Evolutionary conservation across 2,329 filamentous ascomycete species (phyloP).

Genomic region (Fusarium camptoceras): DNA sequence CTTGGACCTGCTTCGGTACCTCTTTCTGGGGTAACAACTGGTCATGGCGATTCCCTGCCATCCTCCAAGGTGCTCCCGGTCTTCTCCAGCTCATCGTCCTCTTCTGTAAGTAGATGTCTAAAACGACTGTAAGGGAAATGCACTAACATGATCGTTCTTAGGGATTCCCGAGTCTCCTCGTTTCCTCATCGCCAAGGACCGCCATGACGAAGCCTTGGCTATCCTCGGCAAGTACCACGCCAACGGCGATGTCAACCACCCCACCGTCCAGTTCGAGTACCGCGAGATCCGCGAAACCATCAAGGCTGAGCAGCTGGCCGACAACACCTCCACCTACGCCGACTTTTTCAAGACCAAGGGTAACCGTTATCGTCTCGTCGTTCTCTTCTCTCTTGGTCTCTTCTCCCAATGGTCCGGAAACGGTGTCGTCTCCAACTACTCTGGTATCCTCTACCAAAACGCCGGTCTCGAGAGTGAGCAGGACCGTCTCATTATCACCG

Average conservation of each 20-base stretch:
- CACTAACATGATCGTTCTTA: neutral
- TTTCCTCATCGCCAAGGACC: slow-evolving; percentile 73
- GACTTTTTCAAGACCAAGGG: slow-evolving; percentile 72
- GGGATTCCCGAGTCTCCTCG: slow-evolving; percentile 73
- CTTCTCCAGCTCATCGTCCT: slow-evolving; percentile 72
- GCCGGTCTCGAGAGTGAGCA: slow-evolving; percentile 69
- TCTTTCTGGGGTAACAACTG: slow-evolving; percentile 67
- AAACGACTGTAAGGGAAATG: accelerated
- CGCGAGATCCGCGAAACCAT: slow-evolving; percentile 75
- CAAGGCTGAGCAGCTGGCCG: slow-evolving; percentile 64
- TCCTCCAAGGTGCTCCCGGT: slow-evolving; percentile 71
- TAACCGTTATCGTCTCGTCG: slow-evolving; percentile 72
- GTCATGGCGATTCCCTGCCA: slow-evolving; percentile 74
- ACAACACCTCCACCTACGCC: slow-evolving; percentile 64
- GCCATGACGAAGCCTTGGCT: slow-evolving; percentile 70
- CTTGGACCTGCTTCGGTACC: slow-evolving; percentile 73
- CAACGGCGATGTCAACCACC: slow-evolving; percentile 67
- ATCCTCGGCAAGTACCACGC: slow-evolving; percentile 73
- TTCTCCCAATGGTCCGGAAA: slow-evolving; percentile 78
- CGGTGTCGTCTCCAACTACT: slow-evolving; percentile 74
- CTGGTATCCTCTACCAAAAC: slow-evolving; percentile 69
- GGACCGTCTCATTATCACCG: slow-evolving; percentile 65
- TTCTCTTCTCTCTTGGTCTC: slow-evolving; percentile 72
- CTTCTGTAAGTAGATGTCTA: slow-evolving; percentile 56
- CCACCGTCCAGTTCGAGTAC: slow-evolving; percentile 74